These are phyloP conservation scores for Aspergillus flavus DNA, from an alignment of 2,329 filamentous ascomycete genomes.

Conservation along the genomic window DNA sequence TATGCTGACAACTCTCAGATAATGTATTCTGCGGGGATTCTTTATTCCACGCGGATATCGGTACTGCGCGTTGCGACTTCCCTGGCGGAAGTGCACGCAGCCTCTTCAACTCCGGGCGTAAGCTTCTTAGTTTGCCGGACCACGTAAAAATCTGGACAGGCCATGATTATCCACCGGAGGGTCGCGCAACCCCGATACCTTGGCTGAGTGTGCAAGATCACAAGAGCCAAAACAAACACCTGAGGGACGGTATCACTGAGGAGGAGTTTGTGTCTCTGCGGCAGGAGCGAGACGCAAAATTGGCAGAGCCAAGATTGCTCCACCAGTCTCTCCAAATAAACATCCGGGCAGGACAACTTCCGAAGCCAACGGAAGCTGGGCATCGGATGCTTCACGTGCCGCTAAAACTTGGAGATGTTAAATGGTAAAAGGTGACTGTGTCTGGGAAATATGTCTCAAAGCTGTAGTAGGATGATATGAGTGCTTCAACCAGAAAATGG, in stretches of 20 bases:
- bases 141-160: constrained; percentile 56
- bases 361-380: constrained; percentile 29
- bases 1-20: constrained; percentile 32
- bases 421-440: constrained; percentile 21
- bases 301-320: constrained; percentile 52
- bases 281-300: constrained; percentile 45
- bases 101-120: constrained; percentile 50
- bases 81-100: constrained; percentile 52
- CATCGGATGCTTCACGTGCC: constrained; percentile 34
- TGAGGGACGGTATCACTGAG: constrained; percentile 46
- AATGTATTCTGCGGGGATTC: constrained; percentile 58
- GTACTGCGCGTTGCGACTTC: constrained; percentile 58
- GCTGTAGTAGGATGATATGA: background rate
- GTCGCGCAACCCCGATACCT: constrained; percentile 38
- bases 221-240: constrained; percentile 51
- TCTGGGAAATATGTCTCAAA: background rate
- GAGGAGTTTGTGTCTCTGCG: constrained; percentile 51
- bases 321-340: constrained; percentile 58
- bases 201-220: constrained; percentile 53
- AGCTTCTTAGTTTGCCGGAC: constrained; percentile 47
- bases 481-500: background rate
- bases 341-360: constrained; percentile 53
- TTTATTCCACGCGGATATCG: constrained; percentile 56
- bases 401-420: constrained; percentile 27
- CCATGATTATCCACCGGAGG: constrained; percentile 56